Percentiles rank a stretch among this genome's conserved stretches.
phyloP scores from a whole-genome alignment of 208 protist species.

The Leishmania arabica region DNA sequence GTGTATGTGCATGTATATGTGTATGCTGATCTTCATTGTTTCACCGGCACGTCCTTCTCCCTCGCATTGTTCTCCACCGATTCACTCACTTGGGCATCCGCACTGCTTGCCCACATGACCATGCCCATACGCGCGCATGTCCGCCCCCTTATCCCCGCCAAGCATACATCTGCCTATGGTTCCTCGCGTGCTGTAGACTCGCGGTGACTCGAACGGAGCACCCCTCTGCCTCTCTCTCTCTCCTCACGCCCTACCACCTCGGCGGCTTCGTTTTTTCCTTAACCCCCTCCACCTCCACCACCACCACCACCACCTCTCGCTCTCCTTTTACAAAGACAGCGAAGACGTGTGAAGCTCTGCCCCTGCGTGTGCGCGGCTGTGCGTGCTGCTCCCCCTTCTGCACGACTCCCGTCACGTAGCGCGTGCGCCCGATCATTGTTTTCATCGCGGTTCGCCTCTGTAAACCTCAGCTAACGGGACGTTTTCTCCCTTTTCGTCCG shows the following conservation, averaged over 20 bases:
- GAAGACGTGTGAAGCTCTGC: not conserved
- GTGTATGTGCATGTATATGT: not conserved
- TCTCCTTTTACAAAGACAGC: not conserved
- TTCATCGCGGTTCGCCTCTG: not conserved
- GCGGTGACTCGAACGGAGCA: not conserved
- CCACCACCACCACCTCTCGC: not conserved
- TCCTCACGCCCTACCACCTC: too few relatives aligned
- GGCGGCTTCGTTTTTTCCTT: too few relatives aligned
- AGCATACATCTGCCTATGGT: not conserved
- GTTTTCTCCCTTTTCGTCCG: not conserved
- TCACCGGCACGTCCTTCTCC: not conserved
- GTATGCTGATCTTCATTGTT: not conserved
- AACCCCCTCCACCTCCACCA: too few relatives aligned
- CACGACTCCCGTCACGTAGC: too few relatives aligned
- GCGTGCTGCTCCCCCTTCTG: not conserved
- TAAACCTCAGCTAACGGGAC: not conserved
- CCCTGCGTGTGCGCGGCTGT: not conserved
- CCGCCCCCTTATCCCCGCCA: not conserved
- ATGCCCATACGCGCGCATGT: not conserved
- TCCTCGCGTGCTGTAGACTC: not conserved
- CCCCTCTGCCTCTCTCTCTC: too few relatives aligned
- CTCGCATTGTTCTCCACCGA: not conserved
- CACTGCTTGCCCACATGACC: not conserved
- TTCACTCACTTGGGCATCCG: not conserved
- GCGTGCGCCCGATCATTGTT: not conserved